These are phyloP conservation scores for Cercospora beticola DNA, from an alignment of 2,329 filamentous ascomycete genomes.

Conservation along the genomic window DNA sequence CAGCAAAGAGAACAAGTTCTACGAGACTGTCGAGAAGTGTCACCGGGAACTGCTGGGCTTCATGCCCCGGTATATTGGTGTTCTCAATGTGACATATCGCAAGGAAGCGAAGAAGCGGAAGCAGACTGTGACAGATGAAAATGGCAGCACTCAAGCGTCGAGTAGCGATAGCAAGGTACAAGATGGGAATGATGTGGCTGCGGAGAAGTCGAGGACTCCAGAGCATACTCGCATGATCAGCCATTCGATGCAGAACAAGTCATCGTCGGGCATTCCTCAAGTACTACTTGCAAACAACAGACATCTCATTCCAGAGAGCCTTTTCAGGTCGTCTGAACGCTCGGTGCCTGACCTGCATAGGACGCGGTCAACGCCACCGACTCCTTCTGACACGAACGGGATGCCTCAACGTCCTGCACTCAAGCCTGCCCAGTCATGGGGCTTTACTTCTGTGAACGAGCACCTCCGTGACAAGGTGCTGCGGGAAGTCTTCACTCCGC, in stretches of 20 bases:
- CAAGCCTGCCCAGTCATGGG: constrained; percentile 66
- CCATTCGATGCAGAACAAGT: constrained; percentile 70
- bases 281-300: constrained; percentile 93
- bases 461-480: constrained; percentile 86
- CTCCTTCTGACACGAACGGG: constrained; percentile 16
- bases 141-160: constrained; percentile 27
- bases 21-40: constrained; percentile 88
- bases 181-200: constrained; percentile 28
- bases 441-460: constrained; percentile 87
- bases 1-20: constrained; percentile 97
- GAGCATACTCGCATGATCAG: constrained; percentile 55
- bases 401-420: constrained; percentile 42
- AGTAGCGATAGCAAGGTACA: constrained; percentile 16
- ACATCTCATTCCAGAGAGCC: constrained; percentile 83
- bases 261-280: constrained; percentile 65
- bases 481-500: constrained; percentile 84
- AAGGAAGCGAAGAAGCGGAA: constrained; percentile 64
- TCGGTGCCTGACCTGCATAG: constrained; percentile 36
- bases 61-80: constrained; percentile 93
- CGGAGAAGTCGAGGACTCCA: constrained; percentile 25
- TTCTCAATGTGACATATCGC: constrained; percentile 92
- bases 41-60: constrained; percentile 90
- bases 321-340: constrained; percentile 61
- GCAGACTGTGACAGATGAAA: constrained; percentile 38
- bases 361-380: constrained; percentile 29